Percentiles rank a stretch among this genome's conserved stretches.
Evolutionary conservation across 2,329 filamentous ascomycete species (phyloP).

Genomic region (Dothistroma septosporum): DNA sequence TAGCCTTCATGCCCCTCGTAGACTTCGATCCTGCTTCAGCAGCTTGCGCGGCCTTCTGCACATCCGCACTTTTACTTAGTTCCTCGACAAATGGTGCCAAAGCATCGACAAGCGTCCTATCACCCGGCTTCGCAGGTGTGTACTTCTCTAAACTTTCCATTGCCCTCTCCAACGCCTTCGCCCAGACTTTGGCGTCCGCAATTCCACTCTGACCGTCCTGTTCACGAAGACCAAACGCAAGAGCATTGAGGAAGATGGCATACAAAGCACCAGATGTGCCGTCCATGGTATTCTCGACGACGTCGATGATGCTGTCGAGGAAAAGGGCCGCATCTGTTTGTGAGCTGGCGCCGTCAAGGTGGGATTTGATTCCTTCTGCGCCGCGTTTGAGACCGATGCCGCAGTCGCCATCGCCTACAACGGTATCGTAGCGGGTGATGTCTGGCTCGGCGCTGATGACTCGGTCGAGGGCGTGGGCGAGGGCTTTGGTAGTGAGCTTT

Average conservation of each 20-base stretch:
- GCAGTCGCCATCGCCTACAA: conserved; percentile 88
- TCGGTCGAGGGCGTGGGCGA: conserved; percentile 55
- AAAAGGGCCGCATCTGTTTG: conserved; percentile 54
- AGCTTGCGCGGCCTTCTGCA: conserved; percentile 70
- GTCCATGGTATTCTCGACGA: conserved; percentile 68
- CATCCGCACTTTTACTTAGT: conserved; percentile 60
- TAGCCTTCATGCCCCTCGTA: conserved; percentile 90
- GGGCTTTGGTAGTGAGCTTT: conserved; percentile 47
- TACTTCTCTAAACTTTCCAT: conserved; percentile 71
- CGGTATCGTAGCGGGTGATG: conserved; percentile 67
- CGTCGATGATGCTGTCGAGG: conserved; percentile 56
- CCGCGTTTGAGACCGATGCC: conserved; percentile 81
- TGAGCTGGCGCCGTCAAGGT: conserved; percentile 40
- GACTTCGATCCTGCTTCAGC: conserved; percentile 71
- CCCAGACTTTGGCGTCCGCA: conserved; percentile 51
- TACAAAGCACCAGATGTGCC: conserved; percentile 73
- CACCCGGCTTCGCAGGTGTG: conserved; percentile 83
- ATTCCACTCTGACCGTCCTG: conserved; percentile 40
- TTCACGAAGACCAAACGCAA: conserved; percentile 63
- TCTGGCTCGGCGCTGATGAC: conserved; percentile 63
- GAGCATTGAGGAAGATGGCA: conserved; percentile 85
- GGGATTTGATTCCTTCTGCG: conserved; percentile 59
- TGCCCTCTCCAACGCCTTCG: conserved; percentile 66
- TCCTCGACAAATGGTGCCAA: conserved; percentile 80
- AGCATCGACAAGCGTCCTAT: conserved; percentile 86